These are phyloP conservation scores for Acorus calamus DNA, from an alignment of 106 monocot species.

Conservation along the genomic window DNA sequence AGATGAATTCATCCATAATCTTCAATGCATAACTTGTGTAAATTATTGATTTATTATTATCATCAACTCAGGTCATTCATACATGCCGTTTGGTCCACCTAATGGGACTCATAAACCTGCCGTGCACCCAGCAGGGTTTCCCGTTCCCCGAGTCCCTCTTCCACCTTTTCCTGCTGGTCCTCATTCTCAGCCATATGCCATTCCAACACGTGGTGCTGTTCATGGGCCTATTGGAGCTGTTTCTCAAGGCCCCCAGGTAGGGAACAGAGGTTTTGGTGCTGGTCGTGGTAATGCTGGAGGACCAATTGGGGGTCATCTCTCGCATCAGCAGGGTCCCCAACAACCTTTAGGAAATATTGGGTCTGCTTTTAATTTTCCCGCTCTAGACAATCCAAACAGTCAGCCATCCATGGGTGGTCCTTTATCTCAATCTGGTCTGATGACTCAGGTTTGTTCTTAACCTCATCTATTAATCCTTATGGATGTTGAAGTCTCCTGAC, in stretches of 20 bases:
- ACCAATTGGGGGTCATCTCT: slow-evolving; percentile 86
- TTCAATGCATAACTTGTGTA: neutral
- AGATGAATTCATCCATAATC: too few relatives aligned
- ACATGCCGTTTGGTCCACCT: slow-evolving; percentile 59
- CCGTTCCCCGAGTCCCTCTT: slow-evolving; percentile 65
- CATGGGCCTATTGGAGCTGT: slow-evolving; percentile 90
- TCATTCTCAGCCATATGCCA: slow-evolving; percentile 95
- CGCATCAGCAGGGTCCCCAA: slow-evolving; percentile 77
- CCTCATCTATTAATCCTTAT: neutral
- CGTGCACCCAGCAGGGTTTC: slow-evolving; percentile 61
- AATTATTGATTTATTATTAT: neutral
- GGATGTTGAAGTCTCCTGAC: neutral
- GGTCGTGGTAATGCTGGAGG: slow-evolving; percentile 73
- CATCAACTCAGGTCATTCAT: slow-evolving; percentile 39
- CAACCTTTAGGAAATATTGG: slow-evolving; percentile 40
- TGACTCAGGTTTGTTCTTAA: slow-evolving; percentile 73
- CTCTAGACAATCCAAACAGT: slow-evolving; percentile 59
- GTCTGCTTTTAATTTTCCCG: slow-evolving; percentile 59
- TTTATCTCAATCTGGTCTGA: slow-evolving; percentile 67
- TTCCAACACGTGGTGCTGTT: slow-evolving; percentile 80
- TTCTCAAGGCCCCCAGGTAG: slow-evolving; percentile 54
- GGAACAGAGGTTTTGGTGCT: slow-evolving; percentile 61
- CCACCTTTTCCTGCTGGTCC: slow-evolving; percentile 77
- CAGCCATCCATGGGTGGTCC: slow-evolving; percentile 83
- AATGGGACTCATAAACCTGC: slow-evolving; percentile 81